A percentile compares a stretch with the other conserved stretches of the same genome.
These are phyloP conservation scores for Talaromyces liani DNA, from an alignment of 495 filamentous ascomycete genomes.

Conservation along the genomic window DNA sequence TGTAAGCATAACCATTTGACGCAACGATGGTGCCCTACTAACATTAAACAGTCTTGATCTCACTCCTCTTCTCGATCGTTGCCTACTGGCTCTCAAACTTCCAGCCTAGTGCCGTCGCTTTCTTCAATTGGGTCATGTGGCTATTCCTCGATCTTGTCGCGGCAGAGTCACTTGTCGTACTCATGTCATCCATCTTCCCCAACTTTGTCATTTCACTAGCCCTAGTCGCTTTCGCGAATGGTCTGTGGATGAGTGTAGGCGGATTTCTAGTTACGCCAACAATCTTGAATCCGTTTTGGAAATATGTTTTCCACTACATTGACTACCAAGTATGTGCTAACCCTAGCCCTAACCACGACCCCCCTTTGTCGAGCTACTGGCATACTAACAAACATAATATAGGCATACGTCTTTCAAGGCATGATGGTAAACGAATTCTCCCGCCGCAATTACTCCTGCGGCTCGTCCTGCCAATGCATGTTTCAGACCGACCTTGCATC, in stretches of 20 bases:
- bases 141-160: slow-evolving; percentile 78
- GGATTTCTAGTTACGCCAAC: slow-evolving; percentile 70
- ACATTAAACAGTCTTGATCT: slow-evolving; percentile 6
- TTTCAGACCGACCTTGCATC: slow-evolving; percentile 53
- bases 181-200: slow-evolving; percentile 63
- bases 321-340: slow-evolving; percentile 54
- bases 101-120: slow-evolving; percentile 53
- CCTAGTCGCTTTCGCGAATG: slow-evolving; percentile 72
- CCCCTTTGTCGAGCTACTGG: neutral
- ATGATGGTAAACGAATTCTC: slow-evolving; percentile 88
- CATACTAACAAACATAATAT: neutral
- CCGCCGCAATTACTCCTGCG: slow-evolving; percentile 53
- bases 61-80: slow-evolving; percentile 57
- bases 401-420: slow-evolving; percentile 74
- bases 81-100: slow-evolving; percentile 78
- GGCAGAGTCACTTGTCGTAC: slow-evolving; percentile 71
- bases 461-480: slow-evolving; percentile 55
- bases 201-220: slow-evolving; percentile 73
- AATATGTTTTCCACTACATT: slow-evolving; percentile 78
- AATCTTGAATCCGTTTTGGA: slow-evolving; percentile 73
- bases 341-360: neutral
- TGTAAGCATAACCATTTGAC: slow-evolving; percentile 21
- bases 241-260: slow-evolving; percentile 77
- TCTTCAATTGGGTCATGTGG: slow-evolving; percentile 80
- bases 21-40: neutral